Base-by-base conservation (phyloP, 106 monocot species). In the Allium fistulosum region DNA sequence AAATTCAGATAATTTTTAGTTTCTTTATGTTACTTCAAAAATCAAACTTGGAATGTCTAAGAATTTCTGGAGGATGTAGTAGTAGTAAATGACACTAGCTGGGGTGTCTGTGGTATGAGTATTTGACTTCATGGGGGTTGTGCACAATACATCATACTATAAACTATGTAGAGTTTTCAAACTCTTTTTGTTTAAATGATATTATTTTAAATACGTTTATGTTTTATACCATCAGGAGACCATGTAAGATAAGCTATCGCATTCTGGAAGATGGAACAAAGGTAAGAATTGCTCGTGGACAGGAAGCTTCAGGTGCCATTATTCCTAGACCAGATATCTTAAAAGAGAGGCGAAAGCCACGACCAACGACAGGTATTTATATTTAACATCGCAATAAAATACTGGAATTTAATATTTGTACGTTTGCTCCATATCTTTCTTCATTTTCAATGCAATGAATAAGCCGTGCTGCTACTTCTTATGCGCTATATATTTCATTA, bases 261-360 rank as follows among this genome's bases (percentile, higher is more conserved):
- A 84, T 84, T 73, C 66, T 86, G 73, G 96, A 97, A 71, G 96
- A 97, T 80, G 96, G 96, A 53, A 72, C 80, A 17, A 92, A 97
- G 72, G 88, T 92, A 59, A 86, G 96, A 71, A 67, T 92, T 26
- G 84, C 96, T 57, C 83, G 92, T 63, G 96, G 92, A 28, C 74
- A 75, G 60, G 84, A 83, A 74, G 84, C 88, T 66, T 97, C 96
- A 47, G 92, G 92, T 59, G 56, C 73, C 9, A 65, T 97, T 70
- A 97, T 97, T 69, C 92, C 92, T 53, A 86, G 96, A 3, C 92
- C 96, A 59, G 96, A 97, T 78, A 92, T 97, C 71, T 66, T 92
- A 50, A 87, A 86, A 79, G 69, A 79, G 66, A 92, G 96, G 76
- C 72, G 77, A 66, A 89, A 87, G 66, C 89, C 92, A 62, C 83